These are phyloP conservation scores for Metahyphopichia silvanorum DNA, from an alignment of 805 yeast genomes.

Conservation along the genomic window DNA sequence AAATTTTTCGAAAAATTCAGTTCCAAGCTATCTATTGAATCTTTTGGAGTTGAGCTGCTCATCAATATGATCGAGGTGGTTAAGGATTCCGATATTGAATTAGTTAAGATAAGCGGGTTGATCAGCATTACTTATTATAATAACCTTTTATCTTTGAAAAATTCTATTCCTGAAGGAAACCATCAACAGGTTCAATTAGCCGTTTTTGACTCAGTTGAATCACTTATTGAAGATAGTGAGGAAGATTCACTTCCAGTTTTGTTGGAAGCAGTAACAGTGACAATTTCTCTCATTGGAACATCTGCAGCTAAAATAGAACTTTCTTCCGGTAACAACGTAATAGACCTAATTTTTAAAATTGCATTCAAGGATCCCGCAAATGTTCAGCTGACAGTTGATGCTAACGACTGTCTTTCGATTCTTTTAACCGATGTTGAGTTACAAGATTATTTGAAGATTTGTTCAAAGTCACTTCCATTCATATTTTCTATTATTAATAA, in stretches of 20 bases:
- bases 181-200: constrained; percentile 24
- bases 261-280: constrained; percentile 63
- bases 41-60: constrained; percentile 28
- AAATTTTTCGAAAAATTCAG: constrained; percentile 53
- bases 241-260: constrained; percentile 79
- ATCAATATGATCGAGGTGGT: constrained; percentile 18
- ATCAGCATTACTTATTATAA: constrained; percentile 54
- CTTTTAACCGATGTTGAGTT: constrained; percentile 48
- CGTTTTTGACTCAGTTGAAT: constrained; percentile 35
- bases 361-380: constrained; percentile 75
- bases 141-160: constrained; percentile 15
- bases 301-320: constrained; percentile 18
- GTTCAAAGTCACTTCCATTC: constrained; percentile 53
- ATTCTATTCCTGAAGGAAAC: constrained; percentile 9
- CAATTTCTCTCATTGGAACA: constrained; percentile 39
- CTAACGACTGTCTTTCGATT: constrained; percentile 65
- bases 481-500: constrained; percentile 35
- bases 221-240: constrained; percentile 57
- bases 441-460: constrained; percentile 43
- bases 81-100: constrained; percentile 7
- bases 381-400: constrained; percentile 61
- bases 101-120: constrained; percentile 33
- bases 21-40: constrained; percentile 22
- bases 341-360: constrained; percentile 57
- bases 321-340: constrained; percentile 27